phyloP scores from a whole-genome alignment of 306 rosid species.

The Citrullus colocynthis region DNA sequence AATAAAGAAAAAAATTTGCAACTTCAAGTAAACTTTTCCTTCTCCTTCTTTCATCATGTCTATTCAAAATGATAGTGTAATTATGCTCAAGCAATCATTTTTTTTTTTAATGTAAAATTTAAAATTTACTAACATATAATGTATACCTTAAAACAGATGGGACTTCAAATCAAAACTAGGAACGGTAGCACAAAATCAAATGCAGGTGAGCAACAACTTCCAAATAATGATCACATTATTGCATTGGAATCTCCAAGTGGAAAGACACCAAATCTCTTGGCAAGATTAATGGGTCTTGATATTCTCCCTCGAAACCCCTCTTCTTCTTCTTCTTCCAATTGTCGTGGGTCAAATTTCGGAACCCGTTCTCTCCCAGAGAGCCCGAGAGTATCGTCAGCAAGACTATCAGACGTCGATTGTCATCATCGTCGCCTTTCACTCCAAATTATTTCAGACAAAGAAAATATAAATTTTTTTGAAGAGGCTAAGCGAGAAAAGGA shows the following conservation, averaged over 20 bases:
- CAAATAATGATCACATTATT: not conserved
- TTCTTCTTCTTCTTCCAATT: constrained; percentile 11
- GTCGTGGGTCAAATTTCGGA: not conserved
- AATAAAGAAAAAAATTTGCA: constrained; percentile 29
- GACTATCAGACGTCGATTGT: not conserved
- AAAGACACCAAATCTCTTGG: constrained; percentile 80
- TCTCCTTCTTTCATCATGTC: not conserved
- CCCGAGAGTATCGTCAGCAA: not conserved
- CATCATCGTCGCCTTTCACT: not conserved
- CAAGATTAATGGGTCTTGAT: constrained; percentile 91
- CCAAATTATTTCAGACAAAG: not conserved
- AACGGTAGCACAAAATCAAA: not conserved
- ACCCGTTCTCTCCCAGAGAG: not conserved
- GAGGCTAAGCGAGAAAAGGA: not conserved
- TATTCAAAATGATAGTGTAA: not conserved
- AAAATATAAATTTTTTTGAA: not conserved
- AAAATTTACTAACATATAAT: not conserved
- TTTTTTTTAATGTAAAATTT: too few relatives aligned
- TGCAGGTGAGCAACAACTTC: not conserved
- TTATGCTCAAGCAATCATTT: not conserved
- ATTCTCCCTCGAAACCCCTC: constrained; percentile 62
- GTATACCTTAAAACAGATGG: not conserved
- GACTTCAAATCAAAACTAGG: not conserved
- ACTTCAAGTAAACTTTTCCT: constrained; percentile 22
- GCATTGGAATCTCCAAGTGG: constrained; percentile 37